Evolutionary conservation across 768 basidiomycete species (phyloP).

Genomic region (Kwoniella shandongensis): DNA sequence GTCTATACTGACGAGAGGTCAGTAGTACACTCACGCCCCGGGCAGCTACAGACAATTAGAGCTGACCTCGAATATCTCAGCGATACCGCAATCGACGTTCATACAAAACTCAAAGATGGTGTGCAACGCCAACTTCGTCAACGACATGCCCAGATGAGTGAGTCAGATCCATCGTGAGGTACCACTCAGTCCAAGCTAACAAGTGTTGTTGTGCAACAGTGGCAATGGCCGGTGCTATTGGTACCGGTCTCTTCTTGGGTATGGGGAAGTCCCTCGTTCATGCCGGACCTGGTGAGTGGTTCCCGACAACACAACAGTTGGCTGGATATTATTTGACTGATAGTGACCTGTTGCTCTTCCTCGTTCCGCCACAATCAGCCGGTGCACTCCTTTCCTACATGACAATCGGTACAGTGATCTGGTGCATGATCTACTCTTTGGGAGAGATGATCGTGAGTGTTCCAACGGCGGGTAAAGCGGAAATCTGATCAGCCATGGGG

Average conservation of each 20-base stretch:
- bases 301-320: not conserved
- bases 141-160: constrained; percentile 1
- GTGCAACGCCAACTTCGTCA: no score
- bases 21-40: no score
- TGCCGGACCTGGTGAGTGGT: constrained; percentile 16
- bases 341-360: not conserved
- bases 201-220: not conserved
- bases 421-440: no score
- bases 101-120: no score
- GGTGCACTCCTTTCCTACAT: constrained; percentile 1
- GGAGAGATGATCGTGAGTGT: no score
- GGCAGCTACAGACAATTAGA: no score
- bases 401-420: not conserved
- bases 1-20: no score
- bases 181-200: not conserved
- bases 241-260: constrained; percentile 30
- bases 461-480: no score
- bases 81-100: no score
- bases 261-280: constrained; percentile 14
- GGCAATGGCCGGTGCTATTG: constrained; percentile 31
- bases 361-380: not conserved
- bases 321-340: not conserved
- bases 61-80: no score
- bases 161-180: not conserved
- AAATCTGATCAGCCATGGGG: no score